Evolutionary conservation across 352 stramenopile species (phyloP).

Genomic region (Pythium rishiriense): DNA sequence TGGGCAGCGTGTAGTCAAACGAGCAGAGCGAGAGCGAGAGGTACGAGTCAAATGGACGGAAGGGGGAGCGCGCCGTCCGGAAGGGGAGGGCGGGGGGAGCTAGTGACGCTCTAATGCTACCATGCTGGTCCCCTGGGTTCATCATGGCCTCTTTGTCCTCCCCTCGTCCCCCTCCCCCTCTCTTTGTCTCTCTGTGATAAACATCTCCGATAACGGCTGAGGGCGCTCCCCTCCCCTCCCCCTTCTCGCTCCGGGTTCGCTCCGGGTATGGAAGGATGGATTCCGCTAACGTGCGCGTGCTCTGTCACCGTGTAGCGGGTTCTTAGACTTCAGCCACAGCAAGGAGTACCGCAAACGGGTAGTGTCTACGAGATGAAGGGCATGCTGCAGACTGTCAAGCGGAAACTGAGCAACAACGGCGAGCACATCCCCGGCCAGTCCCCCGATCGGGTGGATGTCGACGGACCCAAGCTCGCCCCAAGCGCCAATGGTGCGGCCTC

Average conservation of each 20-base stretch:
- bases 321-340: conserved; percentile 15
- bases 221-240: too few relatives aligned
- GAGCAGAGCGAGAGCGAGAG: conserved; percentile 19
- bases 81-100: background rate
- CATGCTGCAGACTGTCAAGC: conserved; percentile 89
- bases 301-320: conserved; percentile 2
- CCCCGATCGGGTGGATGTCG: conserved; percentile 62
- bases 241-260: too few relatives aligned
- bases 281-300: background rate
- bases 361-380: conserved; percentile 73
- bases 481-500: conserved; percentile 31
- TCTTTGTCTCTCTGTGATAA: too few relatives aligned
- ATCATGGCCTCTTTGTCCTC: too few relatives aligned
- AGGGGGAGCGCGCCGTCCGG: background rate
- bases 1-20: background rate
- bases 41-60: conserved; percentile 4
- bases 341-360: conserved; percentile 22
- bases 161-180: too few relatives aligned
- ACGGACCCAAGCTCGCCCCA: conserved; percentile 38
- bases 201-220: too few relatives aligned
- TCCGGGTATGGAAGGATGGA: background rate
- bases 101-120: too few relatives aligned
- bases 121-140: too few relatives aligned
- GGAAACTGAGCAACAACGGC: conserved; percentile 85
- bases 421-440: conserved; percentile 58